Evolutionary conservation across 352 stramenopile species (phyloP).

Genomic region (Phytophthora idaei): DNA sequence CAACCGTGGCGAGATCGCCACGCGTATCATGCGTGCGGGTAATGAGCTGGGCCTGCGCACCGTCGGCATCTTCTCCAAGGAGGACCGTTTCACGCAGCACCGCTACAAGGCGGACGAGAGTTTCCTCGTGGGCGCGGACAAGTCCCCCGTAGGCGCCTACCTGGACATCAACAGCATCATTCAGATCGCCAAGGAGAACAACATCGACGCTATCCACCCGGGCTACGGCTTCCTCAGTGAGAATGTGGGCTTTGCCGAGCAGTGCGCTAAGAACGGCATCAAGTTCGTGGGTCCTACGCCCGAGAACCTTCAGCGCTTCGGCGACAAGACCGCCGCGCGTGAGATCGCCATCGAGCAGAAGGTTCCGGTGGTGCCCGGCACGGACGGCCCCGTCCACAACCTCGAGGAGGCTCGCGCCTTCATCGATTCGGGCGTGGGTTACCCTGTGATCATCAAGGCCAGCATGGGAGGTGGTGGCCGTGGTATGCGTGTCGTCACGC

Average conservation of each 20-base stretch:
- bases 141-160: constrained; percentile 95
- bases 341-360: constrained; percentile 91
- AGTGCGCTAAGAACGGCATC: constrained; percentile 92
- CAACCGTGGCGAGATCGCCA: constrained; percentile 98
- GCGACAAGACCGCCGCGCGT: constrained; percentile 90
- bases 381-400: constrained; percentile 89
- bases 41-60: constrained; percentile 94
- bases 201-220: constrained; percentile 96
- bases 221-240: constrained; percentile 98
- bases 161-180: constrained; percentile 96
- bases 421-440: constrained; percentile 91
- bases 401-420: constrained; percentile 89
- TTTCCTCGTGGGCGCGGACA: constrained; percentile 92
- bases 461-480: constrained; percentile 96
- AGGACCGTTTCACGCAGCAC: constrained; percentile 96
- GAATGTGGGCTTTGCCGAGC: constrained; percentile 94
- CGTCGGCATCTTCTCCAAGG: constrained; percentile 91
- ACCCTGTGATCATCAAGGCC: constrained; percentile 99
- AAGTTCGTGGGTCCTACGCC: constrained; percentile 96
- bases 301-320: constrained; percentile 90
- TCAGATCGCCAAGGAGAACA: constrained; percentile 91
- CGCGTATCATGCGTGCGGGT: constrained; percentile 94
- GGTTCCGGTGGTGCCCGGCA: constrained; percentile 90
- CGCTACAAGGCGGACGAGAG: constrained; percentile 97
- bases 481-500: constrained; percentile 95